Base-by-base conservation (phyloP, 345 rosid species). In the Trapa bicornis region DNA sequence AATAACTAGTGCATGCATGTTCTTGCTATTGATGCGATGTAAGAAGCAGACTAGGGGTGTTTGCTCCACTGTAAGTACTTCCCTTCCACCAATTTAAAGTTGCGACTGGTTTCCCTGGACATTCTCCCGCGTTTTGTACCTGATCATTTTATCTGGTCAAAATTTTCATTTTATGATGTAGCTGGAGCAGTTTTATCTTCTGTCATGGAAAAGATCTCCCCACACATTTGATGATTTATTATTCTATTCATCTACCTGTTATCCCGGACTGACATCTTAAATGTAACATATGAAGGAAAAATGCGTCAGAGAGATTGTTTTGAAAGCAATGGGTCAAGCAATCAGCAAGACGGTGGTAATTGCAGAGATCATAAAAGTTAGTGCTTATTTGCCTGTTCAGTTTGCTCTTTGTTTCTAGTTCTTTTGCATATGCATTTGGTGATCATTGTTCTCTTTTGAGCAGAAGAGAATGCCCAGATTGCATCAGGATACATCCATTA, bases 401-500 rank as follows among this genome's bases (percentile, higher is more conserved):
- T 16, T 12, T 2, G 50, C 17, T 3, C 15, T 13, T 64, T 37
- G 66, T 29, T 50, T 41, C n/a, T 33, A 65, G 33, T 15, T 29
- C 8, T 36, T 9, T 39, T 42, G 13, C 37, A 70, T 41, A 37
- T 39, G 16, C 22, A 47, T 57, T 32, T 66, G 37, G 35, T 7
- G 9, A 37, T 69, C 37, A 41, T 41, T 10, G 8, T n/a, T 42
- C 45, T 14, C 33, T 38, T 2, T 67, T 32, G 65, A 81, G 67
- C 89, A 91, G 99, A 85, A 86, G 75, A 79, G 88, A 72, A 73
- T 89, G 45, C 89, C 91, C 29, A 83, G 75, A 43, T 81, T 94
- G 86, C 85, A 87, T 84, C 99, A 94, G 81, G 93, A 91, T 72
- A 81, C 92, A 73, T 79, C 84, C 45, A 89, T 91, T 79, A 82